Conservation (phyloP, 139 green algal species). For the Volvox africanus region DNA sequence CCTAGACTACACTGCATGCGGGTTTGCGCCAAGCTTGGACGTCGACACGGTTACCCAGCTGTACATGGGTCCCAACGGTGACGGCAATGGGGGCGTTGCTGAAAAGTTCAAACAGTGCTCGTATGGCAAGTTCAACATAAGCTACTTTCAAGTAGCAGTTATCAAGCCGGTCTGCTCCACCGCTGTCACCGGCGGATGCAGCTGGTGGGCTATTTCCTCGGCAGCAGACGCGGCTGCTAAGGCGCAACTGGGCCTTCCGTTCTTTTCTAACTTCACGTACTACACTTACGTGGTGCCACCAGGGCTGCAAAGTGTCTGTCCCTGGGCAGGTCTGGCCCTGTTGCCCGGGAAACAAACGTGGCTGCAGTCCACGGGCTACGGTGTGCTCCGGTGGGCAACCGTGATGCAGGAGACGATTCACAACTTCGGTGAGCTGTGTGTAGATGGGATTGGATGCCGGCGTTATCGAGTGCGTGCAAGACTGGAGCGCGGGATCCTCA, state of each 20-base stretch:
- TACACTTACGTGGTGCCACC: conserved; percentile 22
- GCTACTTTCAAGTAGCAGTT: too few relatives aligned
- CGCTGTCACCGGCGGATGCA: too few relatives aligned
- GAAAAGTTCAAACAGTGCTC: too few relatives aligned
- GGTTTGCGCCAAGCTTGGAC: background rate
- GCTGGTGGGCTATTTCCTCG: too few relatives aligned
- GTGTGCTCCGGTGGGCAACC: conserved; percentile 1
- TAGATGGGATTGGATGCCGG: too few relatives aligned
- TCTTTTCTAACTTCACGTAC: background rate
- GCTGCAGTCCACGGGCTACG: conserved; percentile 15
- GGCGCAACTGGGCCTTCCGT: background rate
- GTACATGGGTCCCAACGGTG: background rate
- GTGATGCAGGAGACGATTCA: conserved; percentile 28
- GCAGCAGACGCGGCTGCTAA: background rate
- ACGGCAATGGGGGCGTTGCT: background rate
- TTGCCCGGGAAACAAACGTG: conserved; percentile 26
- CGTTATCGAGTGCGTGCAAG: too few relatives aligned
- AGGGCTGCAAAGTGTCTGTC: background rate
- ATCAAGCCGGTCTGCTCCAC: too few relatives aligned
- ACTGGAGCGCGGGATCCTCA: background rate
- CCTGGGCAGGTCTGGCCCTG: conserved; percentile 26
- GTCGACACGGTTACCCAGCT: background rate
- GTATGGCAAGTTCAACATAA: too few relatives aligned
- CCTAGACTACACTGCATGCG: background rate
- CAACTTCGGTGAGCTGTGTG: conserved; percentile 21